phyloP scores from a whole-genome alignment of 2,329 filamentous ascomycete genomes.

The Trichoderma guizhouense region DNA sequence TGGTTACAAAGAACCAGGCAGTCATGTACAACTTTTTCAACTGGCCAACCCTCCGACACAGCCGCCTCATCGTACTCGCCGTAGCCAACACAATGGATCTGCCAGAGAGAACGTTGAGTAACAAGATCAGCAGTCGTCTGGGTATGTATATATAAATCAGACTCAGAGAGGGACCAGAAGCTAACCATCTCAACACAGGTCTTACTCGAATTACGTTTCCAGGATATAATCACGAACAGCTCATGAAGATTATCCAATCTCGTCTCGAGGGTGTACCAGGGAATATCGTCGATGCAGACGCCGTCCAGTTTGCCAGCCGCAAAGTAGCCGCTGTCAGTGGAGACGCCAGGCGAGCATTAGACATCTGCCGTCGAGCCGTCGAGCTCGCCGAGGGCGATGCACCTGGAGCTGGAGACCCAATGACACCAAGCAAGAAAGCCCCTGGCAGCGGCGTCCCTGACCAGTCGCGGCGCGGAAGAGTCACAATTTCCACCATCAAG shows the following conservation, averaged over 20 bases:
- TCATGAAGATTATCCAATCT: constrained; percentile 97
- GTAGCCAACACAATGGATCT: constrained; percentile 99
- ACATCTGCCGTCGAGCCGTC: constrained; percentile 92
- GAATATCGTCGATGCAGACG: constrained; percentile 86
- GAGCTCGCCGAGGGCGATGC: constrained; percentile 83
- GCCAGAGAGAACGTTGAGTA: constrained; percentile 90
- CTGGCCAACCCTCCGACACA: constrained; percentile 90
- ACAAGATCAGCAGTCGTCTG: constrained; percentile 93
- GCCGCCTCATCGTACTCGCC: constrained; percentile 88
- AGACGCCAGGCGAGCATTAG: constrained; percentile 85
- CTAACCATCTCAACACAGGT: constrained; percentile 36
- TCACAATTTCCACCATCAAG: constrained; percentile 91
- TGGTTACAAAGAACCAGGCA: constrained; percentile 97
- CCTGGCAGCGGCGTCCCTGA: constrained; percentile 29
- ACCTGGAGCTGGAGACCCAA: constrained; percentile 36
- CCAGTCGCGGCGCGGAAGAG: constrained; percentile 45
- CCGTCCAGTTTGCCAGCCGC: constrained; percentile 90
- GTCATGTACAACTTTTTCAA: constrained; percentile 99
- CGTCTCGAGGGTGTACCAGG: constrained; percentile 83
- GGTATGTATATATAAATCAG: constrained; percentile 36
- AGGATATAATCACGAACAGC: constrained; percentile 93
- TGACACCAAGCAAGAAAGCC: constrained; percentile 59
- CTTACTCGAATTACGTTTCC: constrained; percentile 95
- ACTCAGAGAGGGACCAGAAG: not conserved
- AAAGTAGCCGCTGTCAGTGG: constrained; percentile 97